phyloP scores from a whole-genome alignment of 768 basidiomycete genomes.

The Suillus placidus region DNA sequence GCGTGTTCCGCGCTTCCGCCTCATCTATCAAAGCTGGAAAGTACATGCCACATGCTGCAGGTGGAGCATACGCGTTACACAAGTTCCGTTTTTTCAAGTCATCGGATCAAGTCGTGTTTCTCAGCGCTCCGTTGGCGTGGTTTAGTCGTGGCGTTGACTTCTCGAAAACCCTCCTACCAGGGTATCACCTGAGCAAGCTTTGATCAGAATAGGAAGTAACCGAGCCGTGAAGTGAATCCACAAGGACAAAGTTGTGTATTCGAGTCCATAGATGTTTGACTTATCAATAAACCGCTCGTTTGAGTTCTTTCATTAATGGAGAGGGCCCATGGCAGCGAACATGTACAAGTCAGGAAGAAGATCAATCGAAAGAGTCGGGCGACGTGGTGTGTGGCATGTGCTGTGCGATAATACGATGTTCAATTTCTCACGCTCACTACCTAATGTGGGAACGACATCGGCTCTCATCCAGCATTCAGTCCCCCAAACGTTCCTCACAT shows the following conservation, averaged over 20 bases:
- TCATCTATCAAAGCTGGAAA: neutral
- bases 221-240: neutral
- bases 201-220: neutral
- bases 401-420: neutral
- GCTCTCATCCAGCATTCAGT: neutral
- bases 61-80: neutral
- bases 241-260: neutral
- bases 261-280: neutral
- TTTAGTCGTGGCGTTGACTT: neutral
- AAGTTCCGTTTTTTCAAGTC: neutral
- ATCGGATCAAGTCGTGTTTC: neutral
- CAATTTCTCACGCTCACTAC: neutral
- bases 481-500: constrained; percentile 2
- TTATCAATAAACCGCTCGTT: neutral
- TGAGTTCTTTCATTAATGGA: neutral
- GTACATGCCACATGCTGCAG: neutral
- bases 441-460: neutral
- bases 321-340: neutral
- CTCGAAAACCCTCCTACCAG: neutral
- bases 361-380: neutral
- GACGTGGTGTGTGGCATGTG: neutral
- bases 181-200: neutral
- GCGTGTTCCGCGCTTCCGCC: neutral
- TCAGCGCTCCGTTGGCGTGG: neutral
- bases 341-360: neutral